These are phyloP conservation scores for Rhododendron williamsianum DNA, from an alignment of 148 eudicot genomes.

Conservation along the genomic window DNA sequence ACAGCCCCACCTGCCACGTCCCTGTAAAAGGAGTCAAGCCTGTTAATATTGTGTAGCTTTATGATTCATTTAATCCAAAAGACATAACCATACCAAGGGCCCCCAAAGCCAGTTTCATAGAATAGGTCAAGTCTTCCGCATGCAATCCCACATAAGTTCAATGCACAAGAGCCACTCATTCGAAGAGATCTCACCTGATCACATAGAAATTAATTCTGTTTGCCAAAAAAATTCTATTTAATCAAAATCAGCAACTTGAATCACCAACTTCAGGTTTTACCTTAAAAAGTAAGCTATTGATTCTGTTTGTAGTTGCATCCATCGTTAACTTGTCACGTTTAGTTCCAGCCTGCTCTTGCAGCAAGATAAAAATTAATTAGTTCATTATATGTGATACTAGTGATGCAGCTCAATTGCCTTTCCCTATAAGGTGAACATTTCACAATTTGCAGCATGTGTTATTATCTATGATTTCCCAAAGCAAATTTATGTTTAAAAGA, in stretches of 20 bases:
- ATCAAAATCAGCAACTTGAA: not conserved
- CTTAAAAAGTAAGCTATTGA: constrained; percentile 80
- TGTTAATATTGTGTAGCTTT: not conserved
- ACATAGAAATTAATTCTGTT: constrained; percentile 7
- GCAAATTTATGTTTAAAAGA: not conserved
- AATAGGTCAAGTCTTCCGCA: constrained; percentile 82
- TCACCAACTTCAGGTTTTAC: constrained; percentile 28
- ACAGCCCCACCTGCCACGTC: constrained; percentile 85
- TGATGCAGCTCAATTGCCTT: not conserved
- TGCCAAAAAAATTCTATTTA: not conserved
- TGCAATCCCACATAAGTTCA: constrained; percentile 85
- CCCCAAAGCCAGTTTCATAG: constrained; percentile 74
- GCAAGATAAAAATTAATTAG: constrained; percentile 6
- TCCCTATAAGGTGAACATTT: not conserved
- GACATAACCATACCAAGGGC: constrained; percentile 59
- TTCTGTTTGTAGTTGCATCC: constrained; percentile 69
- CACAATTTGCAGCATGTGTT: not conserved
- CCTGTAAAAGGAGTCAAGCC: constrained; percentile 31
- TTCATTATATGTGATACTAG: not conserved
- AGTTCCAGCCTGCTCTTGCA: constrained; percentile 55
- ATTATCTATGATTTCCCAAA: not conserved
- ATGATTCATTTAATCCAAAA: not conserved
- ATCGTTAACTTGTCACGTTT: constrained; percentile 60
- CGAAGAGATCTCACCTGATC: constrained; percentile 85
- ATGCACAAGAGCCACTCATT: constrained; percentile 87